Base-by-base conservation (phyloP, 2,329 filamentous ascomycete genomes). In the Pleoardoris graminearum region DNA sequence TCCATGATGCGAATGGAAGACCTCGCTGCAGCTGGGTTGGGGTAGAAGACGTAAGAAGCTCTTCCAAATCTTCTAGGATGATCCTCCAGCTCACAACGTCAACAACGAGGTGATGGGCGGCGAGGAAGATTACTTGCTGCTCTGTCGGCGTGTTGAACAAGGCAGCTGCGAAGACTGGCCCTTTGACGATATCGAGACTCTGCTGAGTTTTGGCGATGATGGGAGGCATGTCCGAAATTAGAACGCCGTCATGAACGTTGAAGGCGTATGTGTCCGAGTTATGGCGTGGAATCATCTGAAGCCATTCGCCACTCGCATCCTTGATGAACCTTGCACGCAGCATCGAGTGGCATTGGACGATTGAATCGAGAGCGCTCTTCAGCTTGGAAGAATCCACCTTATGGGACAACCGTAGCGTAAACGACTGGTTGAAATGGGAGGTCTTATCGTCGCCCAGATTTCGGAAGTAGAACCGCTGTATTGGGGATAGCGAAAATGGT, bases 371-470 rank as follows among this genome's bases (percentile, higher is more conserved):
- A 47, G 53, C n/a, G 27, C 53, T 22, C 70, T 68, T 17, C 27
- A 67, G 33, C 64, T 65, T 29, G 3, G 29, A 19, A 4, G 45
- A 25, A 47, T 62, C 66, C 0, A 75, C 17, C 1, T 51, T 55
- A 14, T 60, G 66, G 5, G 68, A 62, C 7, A 79, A 41, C 1
- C 66, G 66, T 4, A 80, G 57, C 0, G 74, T 68, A 36, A 77
- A 77, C 8, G 74, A 79, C 52, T 80, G 78, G 49, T 79, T 79
- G 64, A 77, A 78, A 21, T 74, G 74, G 5, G 61, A 59, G 16
- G 75, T 63, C 3, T 70, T 71, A 1, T 73, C 59, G 11, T 62
- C 50, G 7, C 56, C 56, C 27, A 59, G 60, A 2, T 55, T 61
- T n/a, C 71, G 50, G 50, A 80, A 77, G 50, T 77, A 78, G 30